phyloP scores from a whole-genome alignment of 345 rosid species.

The Punica granatum region DNA sequence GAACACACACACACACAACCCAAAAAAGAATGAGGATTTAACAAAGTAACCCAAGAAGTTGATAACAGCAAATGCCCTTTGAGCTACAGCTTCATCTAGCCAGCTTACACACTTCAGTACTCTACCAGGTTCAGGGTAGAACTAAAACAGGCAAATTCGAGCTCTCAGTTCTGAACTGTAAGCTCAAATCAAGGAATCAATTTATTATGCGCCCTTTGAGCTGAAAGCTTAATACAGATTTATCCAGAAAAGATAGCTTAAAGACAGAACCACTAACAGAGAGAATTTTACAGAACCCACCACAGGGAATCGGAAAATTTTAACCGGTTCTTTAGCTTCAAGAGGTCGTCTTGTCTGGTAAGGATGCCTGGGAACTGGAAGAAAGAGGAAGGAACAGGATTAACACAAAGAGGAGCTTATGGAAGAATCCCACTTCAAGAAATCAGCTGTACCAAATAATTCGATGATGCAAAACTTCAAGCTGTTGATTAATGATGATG shows the following conservation, averaged over 20 bases:
- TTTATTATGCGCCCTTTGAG: background rate
- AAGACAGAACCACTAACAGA: background rate
- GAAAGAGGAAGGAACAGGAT: background rate
- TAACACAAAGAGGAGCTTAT: background rate
- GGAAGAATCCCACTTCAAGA: too few species aligned
- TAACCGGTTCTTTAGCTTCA: background rate
- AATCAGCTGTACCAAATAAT: too few species aligned
- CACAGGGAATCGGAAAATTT: background rate
- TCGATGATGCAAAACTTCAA: too few species aligned
- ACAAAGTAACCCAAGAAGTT: too few species aligned
- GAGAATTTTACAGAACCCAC: background rate
- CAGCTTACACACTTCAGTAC: background rate
- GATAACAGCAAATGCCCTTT: too few species aligned
- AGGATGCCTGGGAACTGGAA: too few species aligned
- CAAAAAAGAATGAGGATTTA: background rate
- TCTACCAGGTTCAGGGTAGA: background rate
- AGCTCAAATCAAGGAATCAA: background rate
- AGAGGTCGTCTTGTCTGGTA: too few species aligned
- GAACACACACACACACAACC: background rate
- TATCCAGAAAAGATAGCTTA: background rate
- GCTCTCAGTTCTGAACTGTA: too few species aligned
- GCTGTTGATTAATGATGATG: too few species aligned
- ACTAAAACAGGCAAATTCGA: background rate
- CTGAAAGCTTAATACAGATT: background rate
- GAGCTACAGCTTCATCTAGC: too few species aligned